Conservation (phyloP, 768 basidiomycete genomes). For the Psilocybe subaeruginosa region DNA sequence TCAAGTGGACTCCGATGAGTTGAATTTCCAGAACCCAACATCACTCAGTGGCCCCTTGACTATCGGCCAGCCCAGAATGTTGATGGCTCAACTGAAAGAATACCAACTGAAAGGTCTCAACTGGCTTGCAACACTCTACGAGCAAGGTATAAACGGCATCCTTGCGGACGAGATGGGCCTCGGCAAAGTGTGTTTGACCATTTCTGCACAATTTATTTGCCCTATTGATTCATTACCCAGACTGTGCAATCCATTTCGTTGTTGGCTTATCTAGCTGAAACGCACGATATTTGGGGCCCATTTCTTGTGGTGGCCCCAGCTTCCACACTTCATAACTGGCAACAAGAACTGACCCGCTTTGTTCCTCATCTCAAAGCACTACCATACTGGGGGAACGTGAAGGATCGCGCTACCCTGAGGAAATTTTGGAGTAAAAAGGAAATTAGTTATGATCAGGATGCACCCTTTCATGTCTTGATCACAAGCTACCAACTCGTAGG, state of each 20-base stretch:
- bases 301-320: conserved; percentile 98
- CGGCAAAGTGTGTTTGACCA: conserved; percentile 62
- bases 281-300: conserved; percentile 98
- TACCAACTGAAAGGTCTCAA: conserved; percentile 98
- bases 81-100: conserved; percentile 96
- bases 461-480: conserved; percentile 95
- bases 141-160: conserved; percentile 99
- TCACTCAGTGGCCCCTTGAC: conserved; percentile 83
- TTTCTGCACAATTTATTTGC: conserved; percentile 5
- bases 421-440: conserved; percentile 99
- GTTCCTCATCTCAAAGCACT: conserved; percentile 92
- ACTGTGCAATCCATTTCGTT: conserved; percentile 98
- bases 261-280: conserved; percentile 93
- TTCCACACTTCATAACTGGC: conserved; percentile 99
- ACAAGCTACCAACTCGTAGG: conserved; percentile 94
- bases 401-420: conserved; percentile 90
- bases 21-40: conserved; percentile 99
- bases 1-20: conserved; percentile 91
- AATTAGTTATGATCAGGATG: conserved; percentile 92
- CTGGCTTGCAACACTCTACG: conserved; percentile 96
- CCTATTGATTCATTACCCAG: conserved; percentile 36
- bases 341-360: conserved; percentile 96
- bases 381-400: conserved; percentile 98
- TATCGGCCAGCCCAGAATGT: conserved; percentile 91
- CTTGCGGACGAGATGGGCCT: conserved; percentile 99